Base-by-base conservation (phyloP, 2,329 filamentous ascomycete species). In the Cytospora piceicola region DNA sequence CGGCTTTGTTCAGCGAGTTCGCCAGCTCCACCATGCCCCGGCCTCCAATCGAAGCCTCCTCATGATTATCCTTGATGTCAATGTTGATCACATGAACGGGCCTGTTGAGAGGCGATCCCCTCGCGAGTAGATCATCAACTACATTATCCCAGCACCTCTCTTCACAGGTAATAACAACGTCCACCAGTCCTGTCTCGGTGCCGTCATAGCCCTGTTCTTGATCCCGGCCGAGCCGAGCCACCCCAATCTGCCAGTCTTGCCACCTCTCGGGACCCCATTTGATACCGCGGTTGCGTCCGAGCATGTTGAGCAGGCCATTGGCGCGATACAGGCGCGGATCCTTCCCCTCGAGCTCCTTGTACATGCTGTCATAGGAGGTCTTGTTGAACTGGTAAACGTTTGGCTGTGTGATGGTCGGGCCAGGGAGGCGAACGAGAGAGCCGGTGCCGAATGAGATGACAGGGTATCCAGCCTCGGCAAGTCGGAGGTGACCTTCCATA, bases 311-410 rank as follows among this genome's bases (percentile, higher is more conserved):
- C 58, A 99, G 88, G 54, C 95, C 95, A 74, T 99, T 99, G 67
- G 91, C 90, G 52, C 88, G 89, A 80, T 99, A 99, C 1, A 99
- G 82, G 0, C 93, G 86, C 27, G 89, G 85, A 74, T 99, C 96
- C 73, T 98, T 97, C 42, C 86, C 78, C 69, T 91, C 86, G 12
- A 99, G 87, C 77, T 99, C 94, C 71, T 93, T 90, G 79, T 95
- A 96, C 85, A 99, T 99, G 74, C 89, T 89, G 73, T 93, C 89
- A 79, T 99, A 99, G 17, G 94, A 97, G 1, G 94, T 97, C 76
- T 90, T 92, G 81, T 99, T 98, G 87, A 99, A 99, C 72, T 92
- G 89, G 82, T 98, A 99, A 72, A 98, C 94, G 75, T 99, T 99
- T 58, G 95, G 95, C 76, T 97, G 92, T 8, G 88, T 90, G 69